Evolutionary conservation across 768 basidiomycete species (phyloP), one percentile per base, ranked within the genome.

Genomic region (Lepiota venenata): DNA sequence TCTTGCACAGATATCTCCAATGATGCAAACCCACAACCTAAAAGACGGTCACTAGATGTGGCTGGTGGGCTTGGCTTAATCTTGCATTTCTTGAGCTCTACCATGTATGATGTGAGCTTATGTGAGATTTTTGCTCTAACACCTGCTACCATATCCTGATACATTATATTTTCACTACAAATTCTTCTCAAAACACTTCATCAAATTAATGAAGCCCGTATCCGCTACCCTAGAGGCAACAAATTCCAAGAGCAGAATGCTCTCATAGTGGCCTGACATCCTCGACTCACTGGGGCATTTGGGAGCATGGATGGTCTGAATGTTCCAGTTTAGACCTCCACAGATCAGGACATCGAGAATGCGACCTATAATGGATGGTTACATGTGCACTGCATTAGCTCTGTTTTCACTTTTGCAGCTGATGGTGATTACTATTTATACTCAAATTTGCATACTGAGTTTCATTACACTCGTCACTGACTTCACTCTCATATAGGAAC

Each of bases 351-450:
- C 2, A 65, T 78, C 21, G 74, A 78, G 58, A 80, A 80, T 62
- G 66, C 71, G 6, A 78, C 72, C 9, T 79, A 69, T 56, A 77
- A 77, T 64, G 70, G 74, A 0, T 80, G 75, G 77, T 46, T 71
- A 0, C 65, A 65, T 22, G 67, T 68, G 3, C 76, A 79, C 55
- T 76, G 64, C 56, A 58, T 74, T 2, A 77, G 68, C 50, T 66
- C 50, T 56, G 72, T 77, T 0, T 40, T 77, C 47, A 71, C 66
- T 0, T 79, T 73, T 58, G 59, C 66, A 2, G 61, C 74, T 1
- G 43, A 56, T 56, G 70, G 69, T 71, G 56, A 18, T 58, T 64
- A 56, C 12, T 29, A 56, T 15, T 72, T 3, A 66, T 74, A 29
- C n/a, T 38, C 15, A 60, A 29, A 29, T 3, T 54, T 60, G 2